Evolutionary conservation across 2,329 filamentous ascomycete species (phyloP).

Genomic region (Xylariaceae sp.): DNA sequence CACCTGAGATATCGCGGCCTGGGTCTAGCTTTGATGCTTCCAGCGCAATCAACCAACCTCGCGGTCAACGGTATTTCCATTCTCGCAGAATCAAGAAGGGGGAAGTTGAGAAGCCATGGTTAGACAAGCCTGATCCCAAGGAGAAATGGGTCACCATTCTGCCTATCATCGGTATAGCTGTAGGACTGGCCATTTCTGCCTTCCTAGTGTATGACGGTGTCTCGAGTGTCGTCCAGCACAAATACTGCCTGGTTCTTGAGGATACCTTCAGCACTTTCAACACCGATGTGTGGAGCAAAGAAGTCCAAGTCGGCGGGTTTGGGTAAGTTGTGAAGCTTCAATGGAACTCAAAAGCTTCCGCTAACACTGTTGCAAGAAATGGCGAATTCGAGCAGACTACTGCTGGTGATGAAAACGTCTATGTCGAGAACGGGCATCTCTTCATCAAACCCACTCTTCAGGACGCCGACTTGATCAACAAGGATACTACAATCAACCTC

Average conservation of each 20-base stretch:
- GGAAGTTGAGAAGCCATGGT: slow-evolving; percentile 73
- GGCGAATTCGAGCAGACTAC: slow-evolving; percentile 80
- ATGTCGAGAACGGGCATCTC: slow-evolving; percentile 63
- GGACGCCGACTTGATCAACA: slow-evolving; percentile 60
- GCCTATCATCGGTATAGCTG: slow-evolving; percentile 64
- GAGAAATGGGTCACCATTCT: slow-evolving; percentile 87
- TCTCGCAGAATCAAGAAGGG: slow-evolving; percentile 70
- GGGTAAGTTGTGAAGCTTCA: slow-evolving; percentile 51
- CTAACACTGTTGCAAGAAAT: slow-evolving; percentile 49
- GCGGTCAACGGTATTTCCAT: slow-evolving; percentile 60
- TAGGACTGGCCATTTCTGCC: slow-evolving; percentile 65
- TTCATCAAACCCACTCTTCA: slow-evolving; percentile 76
- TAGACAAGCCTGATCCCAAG: slow-evolving; percentile 66
- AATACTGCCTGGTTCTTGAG: slow-evolving; percentile 64
- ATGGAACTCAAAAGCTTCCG: neutral
- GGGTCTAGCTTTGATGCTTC: slow-evolving; percentile 45
- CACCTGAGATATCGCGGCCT: slow-evolving; percentile 41
- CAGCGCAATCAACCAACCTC: slow-evolving; percentile 38
- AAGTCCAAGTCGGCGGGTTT: slow-evolving; percentile 70
- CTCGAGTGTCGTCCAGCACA: slow-evolving; percentile 66
- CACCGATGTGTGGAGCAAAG: slow-evolving; percentile 64
- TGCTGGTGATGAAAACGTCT: slow-evolving; percentile 67
- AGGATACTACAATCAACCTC: slow-evolving; percentile 66
- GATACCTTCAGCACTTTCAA: slow-evolving; percentile 62
- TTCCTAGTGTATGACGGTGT: slow-evolving; percentile 75